Conservation (phyloP, 2,329 filamentous ascomycete species). For the Cladosporium sp. region DNA sequence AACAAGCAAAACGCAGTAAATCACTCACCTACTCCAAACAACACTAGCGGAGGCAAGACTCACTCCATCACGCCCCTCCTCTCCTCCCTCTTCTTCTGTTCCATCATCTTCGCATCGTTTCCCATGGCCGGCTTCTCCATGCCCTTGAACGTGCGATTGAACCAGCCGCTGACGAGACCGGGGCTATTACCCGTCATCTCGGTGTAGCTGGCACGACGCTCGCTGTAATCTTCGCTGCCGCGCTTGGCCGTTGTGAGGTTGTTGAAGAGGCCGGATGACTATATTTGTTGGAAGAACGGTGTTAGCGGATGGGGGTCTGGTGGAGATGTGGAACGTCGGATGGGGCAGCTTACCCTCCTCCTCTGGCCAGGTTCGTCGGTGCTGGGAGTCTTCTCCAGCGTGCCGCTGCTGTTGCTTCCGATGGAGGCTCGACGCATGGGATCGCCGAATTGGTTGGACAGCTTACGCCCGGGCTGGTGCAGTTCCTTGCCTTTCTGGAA, state of each 20-base stretch:
- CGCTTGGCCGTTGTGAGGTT: conserved; percentile 28
- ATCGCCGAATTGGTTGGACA: conserved; percentile 15
- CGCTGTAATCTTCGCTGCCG: conserved; percentile 30
- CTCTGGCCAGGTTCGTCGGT: conserved; percentile 9
- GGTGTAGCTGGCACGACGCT: conserved; percentile 25
- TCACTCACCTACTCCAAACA: neutral
- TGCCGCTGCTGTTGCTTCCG: conserved; percentile 11
- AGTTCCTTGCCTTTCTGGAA: conserved; percentile 32
- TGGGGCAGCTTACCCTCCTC: conserved; percentile 16
- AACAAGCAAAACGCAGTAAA: neutral
- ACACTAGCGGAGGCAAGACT: neutral
- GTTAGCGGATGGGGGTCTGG: conserved; percentile 13
- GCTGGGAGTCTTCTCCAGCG: conserved; percentile 23
- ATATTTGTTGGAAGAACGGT: neutral
- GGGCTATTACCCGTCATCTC: conserved; percentile 18
- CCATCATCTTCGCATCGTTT: conserved; percentile 12
- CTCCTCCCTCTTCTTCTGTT: conserved; percentile 12
- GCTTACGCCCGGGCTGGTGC: conserved; percentile 23
- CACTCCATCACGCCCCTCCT: conserved; percentile 25
- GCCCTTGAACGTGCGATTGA: conserved; percentile 27
- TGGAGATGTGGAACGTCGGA: neutral
- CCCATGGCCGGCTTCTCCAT: conserved; percentile 15
- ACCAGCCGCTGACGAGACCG: conserved; percentile 25
- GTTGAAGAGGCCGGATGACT: conserved; percentile 23
- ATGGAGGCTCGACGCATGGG: conserved; percentile 6